Evolutionary conservation across 2,329 filamentous ascomycete genomes (phyloP).

Genomic region (Trichoderma sp.): DNA sequence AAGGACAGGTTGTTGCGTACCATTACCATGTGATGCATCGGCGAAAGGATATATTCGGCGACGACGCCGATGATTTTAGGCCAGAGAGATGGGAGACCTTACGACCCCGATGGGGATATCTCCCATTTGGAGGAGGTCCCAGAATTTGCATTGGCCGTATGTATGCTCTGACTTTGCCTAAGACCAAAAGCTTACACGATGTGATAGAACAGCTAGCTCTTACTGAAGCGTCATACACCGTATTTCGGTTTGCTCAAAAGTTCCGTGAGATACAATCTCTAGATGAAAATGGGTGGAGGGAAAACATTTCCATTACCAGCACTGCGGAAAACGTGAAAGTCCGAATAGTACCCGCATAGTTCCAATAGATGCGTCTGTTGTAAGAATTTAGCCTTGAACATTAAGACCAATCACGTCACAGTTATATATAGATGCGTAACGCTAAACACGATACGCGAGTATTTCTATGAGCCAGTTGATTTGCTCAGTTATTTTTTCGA

Average conservation of each 20-base stretch:
- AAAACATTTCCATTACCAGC: neutral
- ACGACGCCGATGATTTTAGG: neutral
- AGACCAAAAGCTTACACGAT: neutral
- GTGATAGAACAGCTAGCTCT: neutral
- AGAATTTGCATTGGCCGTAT: neutral
- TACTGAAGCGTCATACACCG: neutral
- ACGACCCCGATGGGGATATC: neutral
- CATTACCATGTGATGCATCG: conserved; percentile 23
- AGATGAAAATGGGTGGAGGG: neutral
- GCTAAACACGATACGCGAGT: too few relatives aligned
- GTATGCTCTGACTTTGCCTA: neutral
- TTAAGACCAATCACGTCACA: too few relatives aligned
- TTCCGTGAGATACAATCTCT: neutral
- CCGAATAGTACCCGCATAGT: too few relatives aligned
- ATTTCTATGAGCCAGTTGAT: too few relatives aligned
- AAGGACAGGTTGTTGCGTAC: conserved; percentile 38
- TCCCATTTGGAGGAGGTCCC: too few relatives aligned
- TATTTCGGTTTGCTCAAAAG: neutral
- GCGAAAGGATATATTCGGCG: neutral
- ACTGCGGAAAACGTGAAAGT: neutral
- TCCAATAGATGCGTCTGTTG: too few relatives aligned
- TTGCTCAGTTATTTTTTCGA: too few relatives aligned
- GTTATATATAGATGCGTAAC: too few relatives aligned
- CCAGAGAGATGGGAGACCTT: conserved; percentile 3
- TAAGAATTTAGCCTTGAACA: too few relatives aligned